These are phyloP conservation scores for Cladophialophora exuberans DNA, from an alignment of 2,329 filamentous ascomycete genomes.

Conservation along the genomic window DNA sequence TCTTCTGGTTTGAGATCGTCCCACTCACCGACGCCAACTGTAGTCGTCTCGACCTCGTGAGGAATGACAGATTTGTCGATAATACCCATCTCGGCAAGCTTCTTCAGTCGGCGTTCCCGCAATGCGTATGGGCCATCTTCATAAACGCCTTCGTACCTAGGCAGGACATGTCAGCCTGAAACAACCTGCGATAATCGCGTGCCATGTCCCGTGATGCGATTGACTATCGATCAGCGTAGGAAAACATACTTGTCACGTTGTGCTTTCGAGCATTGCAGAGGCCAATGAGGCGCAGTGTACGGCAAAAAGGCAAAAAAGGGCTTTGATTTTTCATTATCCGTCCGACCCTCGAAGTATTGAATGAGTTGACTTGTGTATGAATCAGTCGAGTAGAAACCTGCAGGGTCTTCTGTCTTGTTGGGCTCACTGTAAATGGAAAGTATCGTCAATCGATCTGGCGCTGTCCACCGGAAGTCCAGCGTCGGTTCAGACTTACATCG, in stretches of 20 bases:
- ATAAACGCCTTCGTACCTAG: conserved; percentile 55
- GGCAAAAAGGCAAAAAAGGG: conserved; percentile 55
- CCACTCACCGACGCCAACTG: conserved; percentile 49
- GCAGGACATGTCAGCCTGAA: too few relatives aligned
- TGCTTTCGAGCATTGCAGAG: conserved; percentile 52
- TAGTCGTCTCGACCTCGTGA: conserved; percentile 44
- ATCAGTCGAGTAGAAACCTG: conserved; percentile 58
- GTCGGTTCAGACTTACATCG: too few relatives aligned
- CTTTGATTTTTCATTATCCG: conserved; percentile 44
- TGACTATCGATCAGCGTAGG: too few relatives aligned
- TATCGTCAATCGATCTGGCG: too few relatives aligned
- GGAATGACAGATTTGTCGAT: conserved; percentile 46
- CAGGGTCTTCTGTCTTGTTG: conserved; percentile 39
- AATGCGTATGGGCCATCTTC: conserved; percentile 55
- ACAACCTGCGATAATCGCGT: too few relatives aligned
- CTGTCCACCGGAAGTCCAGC: too few relatives aligned
- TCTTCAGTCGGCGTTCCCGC: conserved; percentile 46
- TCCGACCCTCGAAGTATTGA: conserved; percentile 52
- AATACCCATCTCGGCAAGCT: conserved; percentile 49
- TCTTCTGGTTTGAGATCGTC: conserved; percentile 42
- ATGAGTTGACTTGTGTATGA: conserved; percentile 57
- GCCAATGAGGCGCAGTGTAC: conserved; percentile 58
- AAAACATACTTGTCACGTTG: conserved; percentile 47
- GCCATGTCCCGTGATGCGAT: too few relatives aligned
- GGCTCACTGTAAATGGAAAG: too few relatives aligned